phyloP scores from a whole-genome alignment of 2,329 filamentous ascomycete species.

The Penicillium corylophilum region DNA sequence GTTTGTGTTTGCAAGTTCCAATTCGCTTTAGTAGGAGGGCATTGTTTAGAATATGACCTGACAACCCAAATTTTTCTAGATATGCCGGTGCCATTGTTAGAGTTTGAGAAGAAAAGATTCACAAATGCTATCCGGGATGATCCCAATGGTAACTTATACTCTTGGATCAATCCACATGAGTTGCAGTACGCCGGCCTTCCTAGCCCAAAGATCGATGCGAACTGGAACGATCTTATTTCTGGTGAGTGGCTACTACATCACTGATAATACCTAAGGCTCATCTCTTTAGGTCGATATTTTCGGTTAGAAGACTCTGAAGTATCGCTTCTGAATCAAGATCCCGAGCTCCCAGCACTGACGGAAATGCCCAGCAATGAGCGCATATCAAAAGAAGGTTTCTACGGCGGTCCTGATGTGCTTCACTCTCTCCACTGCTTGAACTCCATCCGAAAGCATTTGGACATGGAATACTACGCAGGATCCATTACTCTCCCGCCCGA shows the following conservation, averaged over 20 bases:
- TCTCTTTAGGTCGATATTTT: constrained; percentile 3
- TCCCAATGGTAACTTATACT: too few relatives aligned
- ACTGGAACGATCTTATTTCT: constrained; percentile 1
- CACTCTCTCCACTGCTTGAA: constrained; percentile 17
- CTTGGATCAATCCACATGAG: too few relatives aligned
- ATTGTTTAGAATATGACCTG: too few relatives aligned
- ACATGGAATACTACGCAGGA: constrained; percentile 13
- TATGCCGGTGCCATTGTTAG: too few relatives aligned
- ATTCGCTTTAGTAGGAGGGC: too few relatives aligned
- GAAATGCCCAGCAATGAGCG: neutral
- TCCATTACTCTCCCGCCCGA: constrained; percentile 9
- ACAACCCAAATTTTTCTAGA: too few relatives aligned
- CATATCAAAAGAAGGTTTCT: constrained; percentile 9
- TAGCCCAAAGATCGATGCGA: neutral
- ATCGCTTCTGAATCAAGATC: neutral
- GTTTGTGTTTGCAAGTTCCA: too few relatives aligned
- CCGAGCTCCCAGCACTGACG: neutral
- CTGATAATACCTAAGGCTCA: neutral
- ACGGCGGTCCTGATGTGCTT: constrained; percentile 15
- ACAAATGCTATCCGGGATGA: too few relatives aligned
- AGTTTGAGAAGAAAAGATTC: too few relatives aligned
- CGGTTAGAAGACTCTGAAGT: constrained; percentile 1
- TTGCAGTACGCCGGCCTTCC: too few relatives aligned
- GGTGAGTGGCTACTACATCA: neutral
- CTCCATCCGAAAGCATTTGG: constrained; percentile 12